Evolutionary conservation across 805 yeast genomes (phyloP).

Genomic region (Lipomyces oligophaga): DNA sequence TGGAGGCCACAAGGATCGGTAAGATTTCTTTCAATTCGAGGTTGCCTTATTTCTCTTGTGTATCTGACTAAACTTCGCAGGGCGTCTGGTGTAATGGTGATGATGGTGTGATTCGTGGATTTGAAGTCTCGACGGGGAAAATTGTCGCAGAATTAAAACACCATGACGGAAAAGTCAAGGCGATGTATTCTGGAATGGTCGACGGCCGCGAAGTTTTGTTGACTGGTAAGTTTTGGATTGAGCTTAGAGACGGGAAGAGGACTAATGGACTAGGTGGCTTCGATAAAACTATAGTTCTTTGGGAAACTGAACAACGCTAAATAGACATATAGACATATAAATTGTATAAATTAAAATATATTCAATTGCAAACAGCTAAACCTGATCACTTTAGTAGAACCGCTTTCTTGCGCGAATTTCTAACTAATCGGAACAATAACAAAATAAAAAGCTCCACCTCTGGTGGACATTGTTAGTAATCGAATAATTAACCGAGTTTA

Average conservation of each 20-base stretch:
- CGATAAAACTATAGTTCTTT: constrained; percentile 40
- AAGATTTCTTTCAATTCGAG: not conserved
- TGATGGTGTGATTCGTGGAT: constrained; percentile 61
- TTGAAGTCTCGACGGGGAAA: constrained; percentile 46
- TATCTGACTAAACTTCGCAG: constrained; percentile 11
- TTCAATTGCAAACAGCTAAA: no score
- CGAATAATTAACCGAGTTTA: no score
- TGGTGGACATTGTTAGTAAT: constrained; percentile 29
- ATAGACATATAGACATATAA: no score
- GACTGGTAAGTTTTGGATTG: constrained; percentile 36
- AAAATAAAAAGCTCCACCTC: constrained; percentile 31
- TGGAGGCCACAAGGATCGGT: constrained; percentile 43
- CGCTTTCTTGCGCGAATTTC: constrained; percentile 10
- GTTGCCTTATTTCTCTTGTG: not conserved
- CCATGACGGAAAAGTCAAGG: constrained; percentile 50
- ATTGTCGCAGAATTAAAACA: constrained; percentile 38
- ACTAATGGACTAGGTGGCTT: constrained; percentile 40
- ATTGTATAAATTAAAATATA: no score
- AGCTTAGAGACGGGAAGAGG: not conserved
- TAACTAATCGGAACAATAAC: constrained; percentile 25
- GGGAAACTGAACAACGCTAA: constrained; percentile 33
- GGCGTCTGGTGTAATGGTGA: constrained; percentile 71
- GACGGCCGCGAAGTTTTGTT: constrained; percentile 43
- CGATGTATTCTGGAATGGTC: constrained; percentile 36
- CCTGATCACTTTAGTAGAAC: constrained; percentile 5